A percentile compares a stretch with the other conserved stretches of the same genome.
These are phyloP conservation scores for Phaeoacremonium minimum DNA, from an alignment of 2,329 filamentous ascomycete genomes.

Conservation along the genomic window DNA sequence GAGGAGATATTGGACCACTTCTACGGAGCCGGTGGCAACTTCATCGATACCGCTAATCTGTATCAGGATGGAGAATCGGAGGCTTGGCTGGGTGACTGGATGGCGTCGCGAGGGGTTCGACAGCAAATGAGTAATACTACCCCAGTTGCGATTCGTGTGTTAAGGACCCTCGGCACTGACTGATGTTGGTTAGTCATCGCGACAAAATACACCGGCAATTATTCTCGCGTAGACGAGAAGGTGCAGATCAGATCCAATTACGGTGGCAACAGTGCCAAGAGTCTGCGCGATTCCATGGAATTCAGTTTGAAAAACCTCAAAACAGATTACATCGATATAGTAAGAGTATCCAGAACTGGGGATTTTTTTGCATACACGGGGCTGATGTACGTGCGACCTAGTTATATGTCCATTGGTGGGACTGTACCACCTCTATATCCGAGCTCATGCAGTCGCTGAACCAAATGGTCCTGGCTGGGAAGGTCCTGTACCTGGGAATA, in stretches of 20 bases:
- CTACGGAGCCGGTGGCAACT: slow-evolving; percentile 43
- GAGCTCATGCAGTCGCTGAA: slow-evolving; percentile 38
- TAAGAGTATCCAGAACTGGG: neutral
- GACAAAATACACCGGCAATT: slow-evolving; percentile 54
- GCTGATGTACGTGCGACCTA: no score
- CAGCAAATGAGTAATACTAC: no score
- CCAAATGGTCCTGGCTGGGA: slow-evolving; percentile 32
- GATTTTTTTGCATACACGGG: no score
- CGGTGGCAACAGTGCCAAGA: slow-evolving; percentile 59
- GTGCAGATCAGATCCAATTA: slow-evolving; percentile 33
- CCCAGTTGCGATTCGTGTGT: no score
- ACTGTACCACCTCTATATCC: slow-evolving; percentile 32
- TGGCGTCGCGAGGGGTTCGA: slow-evolving; percentile 57
- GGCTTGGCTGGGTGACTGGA: slow-evolving; percentile 66
- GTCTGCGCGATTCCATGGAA: slow-evolving; percentile 46
- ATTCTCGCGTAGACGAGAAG: neutral
- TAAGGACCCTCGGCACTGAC: no score
- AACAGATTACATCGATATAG: slow-evolving; percentile 38
- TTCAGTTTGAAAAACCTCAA: slow-evolving; percentile 40
- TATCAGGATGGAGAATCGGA: slow-evolving; percentile 63
- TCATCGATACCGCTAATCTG: slow-evolving; percentile 68
- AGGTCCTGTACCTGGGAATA: slow-evolving; percentile 35
- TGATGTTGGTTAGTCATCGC: slow-evolving; percentile 67
- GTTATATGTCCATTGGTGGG: slow-evolving; percentile 22
- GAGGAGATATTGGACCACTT: neutral